Percentiles rank a stretch among this genome's conserved stretches.
Evolutionary conservation across 768 basidiomycete species (phyloP).

Genomic region (Russula sp.): DNA sequence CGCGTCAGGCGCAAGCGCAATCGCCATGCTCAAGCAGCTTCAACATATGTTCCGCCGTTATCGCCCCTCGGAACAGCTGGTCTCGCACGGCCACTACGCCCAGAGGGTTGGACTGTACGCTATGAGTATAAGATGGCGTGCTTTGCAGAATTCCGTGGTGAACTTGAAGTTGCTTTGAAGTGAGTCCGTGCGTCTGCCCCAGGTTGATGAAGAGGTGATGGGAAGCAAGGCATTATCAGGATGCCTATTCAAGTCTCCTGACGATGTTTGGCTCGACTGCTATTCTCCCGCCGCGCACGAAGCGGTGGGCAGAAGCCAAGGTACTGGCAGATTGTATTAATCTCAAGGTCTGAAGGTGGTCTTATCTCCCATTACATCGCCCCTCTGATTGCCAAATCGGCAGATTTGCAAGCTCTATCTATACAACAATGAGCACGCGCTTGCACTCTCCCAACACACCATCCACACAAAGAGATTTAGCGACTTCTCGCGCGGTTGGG

Average conservation of each 20-base stretch:
- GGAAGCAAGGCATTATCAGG: constrained; percentile 78
- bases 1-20: constrained; percentile 87
- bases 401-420: constrained; percentile 88
- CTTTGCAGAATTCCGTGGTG: constrained; percentile 92
- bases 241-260: constrained; percentile 76
- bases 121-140: constrained; percentile 98
- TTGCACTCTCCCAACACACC: constrained; percentile 77
- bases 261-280: constrained; percentile 88
- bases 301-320: constrained; percentile 97
- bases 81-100: constrained; percentile 55
- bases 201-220: constrained; percentile 14
- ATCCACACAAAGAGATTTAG: constrained; percentile 80
- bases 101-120: constrained; percentile 91
- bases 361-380: not conserved
- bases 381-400: not conserved
- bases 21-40: constrained; percentile 57
- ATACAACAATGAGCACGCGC: constrained; percentile 81
- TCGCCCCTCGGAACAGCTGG: constrained; percentile 38
- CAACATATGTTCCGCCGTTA: constrained; percentile 47
- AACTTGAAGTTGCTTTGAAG: constrained; percentile 91
- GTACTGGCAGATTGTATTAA: constrained; percentile 92
- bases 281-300: constrained; percentile 85
- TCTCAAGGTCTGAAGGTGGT: constrained; percentile 56
- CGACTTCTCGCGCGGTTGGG: constrained; percentile 87
- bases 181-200: constrained; percentile 35